Conservation (phyloP, 2,329 filamentous ascomycete genomes). For the Stemphylium beticola region DNA sequence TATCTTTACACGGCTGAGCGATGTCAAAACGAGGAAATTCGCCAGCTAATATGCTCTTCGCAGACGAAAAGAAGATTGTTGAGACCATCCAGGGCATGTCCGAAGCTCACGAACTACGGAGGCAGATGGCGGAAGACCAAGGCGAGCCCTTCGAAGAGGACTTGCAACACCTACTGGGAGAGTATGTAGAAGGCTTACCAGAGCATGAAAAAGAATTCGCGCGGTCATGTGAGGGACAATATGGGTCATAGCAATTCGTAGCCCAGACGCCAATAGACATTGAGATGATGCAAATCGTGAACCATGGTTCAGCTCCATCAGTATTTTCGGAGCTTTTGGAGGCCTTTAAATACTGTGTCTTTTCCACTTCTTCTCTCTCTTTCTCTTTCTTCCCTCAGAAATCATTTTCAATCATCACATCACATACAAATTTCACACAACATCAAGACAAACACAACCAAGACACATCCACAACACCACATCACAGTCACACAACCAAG, state of each 20-base stretch:
- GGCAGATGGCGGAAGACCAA: conserved; percentile 10
- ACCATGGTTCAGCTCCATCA: no score
- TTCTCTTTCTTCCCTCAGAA: no score
- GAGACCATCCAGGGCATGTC: conserved; percentile 8
- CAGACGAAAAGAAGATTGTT: conserved; percentile 10
- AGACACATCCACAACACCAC: no score
- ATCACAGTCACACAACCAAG: no score
- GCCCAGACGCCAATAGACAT: no score
- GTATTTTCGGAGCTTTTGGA: no score
- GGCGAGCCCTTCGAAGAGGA: conserved; percentile 12
- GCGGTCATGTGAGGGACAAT: conserved; percentile 2
- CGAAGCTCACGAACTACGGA: conserved; percentile 9
- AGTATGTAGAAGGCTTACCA: conserved; percentile 11
- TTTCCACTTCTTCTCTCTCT: no score
- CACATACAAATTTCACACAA: no score
- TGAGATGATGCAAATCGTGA: no score
- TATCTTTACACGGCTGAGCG: neutral
- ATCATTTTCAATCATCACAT: no score
- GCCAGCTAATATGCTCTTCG: conserved; percentile 3
- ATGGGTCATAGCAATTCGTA: neutral
- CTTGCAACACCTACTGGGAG: neutral
- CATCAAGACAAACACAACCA: no score
- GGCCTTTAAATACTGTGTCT: no score
- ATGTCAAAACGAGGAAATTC: neutral
- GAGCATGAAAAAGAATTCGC: conserved; percentile 10